Base-by-base conservation (phyloP, 2,329 filamentous ascomycete species). In the Colletotrichum melonis region DNA sequence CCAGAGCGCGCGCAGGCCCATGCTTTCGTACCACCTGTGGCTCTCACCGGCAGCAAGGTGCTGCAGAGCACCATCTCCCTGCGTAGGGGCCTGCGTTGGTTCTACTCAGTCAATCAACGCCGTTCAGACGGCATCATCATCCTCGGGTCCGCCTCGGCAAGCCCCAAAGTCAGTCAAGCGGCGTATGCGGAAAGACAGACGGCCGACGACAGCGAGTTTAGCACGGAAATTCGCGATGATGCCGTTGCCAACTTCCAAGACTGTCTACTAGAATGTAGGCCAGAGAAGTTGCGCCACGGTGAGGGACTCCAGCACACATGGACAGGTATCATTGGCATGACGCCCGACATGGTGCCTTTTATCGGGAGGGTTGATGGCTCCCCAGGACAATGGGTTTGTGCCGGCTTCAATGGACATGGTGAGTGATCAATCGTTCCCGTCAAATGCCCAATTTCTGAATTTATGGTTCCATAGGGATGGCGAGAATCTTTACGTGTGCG, bases 41-140 rank as follows among this genome's bases (percentile, higher is more conserved):
- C 80, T 7, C 81, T 87, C 8, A 79, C 80, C 9, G 83, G 80
- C 0, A 69, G 75, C 1, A 80, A 81, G 1, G 60, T 78, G 2
- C 76, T 86, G 5, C 75, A 74, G 14, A 83, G 76, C 63, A 88
- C 86, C 0, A 84, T 86, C 75, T 87, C 85, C 1, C 75, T 88
- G 14, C 81, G 86, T 9, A 85, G 87, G 67, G 82, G 82, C 55
- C 79, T 87, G 1, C 79, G 83, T 32, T 85, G 87, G 74, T 88
- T 87, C 79, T 88, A 87, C 77, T 87, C 85, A 0, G 76, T 88
- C n/a, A 86, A 86, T 19, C 86, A 87, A 75, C 80, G 85, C 4
- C 83, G 83, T 60, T 32, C 66, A 16, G 66, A 69, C 35, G 66
- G 66, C n/a, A 26, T 56, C 24, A 46, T 69, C 49, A 63, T 69